Evolutionary conservation across 1,139 yeast species (phyloP).

Genomic region (Blastobotrys malaysiensis): DNA sequence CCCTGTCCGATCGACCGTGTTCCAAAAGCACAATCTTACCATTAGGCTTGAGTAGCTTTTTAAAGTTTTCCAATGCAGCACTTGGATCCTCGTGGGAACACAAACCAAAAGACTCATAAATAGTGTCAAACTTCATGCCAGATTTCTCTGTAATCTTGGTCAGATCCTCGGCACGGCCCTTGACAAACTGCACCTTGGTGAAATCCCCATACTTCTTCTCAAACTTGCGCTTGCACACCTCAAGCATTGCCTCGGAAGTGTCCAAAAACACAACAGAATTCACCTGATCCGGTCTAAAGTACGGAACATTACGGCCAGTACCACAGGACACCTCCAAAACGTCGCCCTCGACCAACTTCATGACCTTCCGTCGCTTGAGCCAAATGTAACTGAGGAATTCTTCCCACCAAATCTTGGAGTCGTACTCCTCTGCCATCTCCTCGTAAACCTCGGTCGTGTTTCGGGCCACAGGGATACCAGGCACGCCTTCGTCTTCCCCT

Average conservation of each 20-base stretch:
- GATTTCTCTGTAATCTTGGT: constrained; percentile 46
- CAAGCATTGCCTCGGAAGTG: constrained; percentile 80
- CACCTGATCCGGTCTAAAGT: constrained; percentile 54
- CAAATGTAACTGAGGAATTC: constrained; percentile 81
- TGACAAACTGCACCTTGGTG: constrained; percentile 74
- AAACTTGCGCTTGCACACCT: constrained; percentile 71
- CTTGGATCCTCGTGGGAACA: constrained; percentile 96
- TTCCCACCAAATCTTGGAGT: constrained; percentile 77
- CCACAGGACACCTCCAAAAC: constrained; percentile 94
- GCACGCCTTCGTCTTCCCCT: constrained; percentile 17
- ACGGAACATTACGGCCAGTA: constrained; percentile 87
- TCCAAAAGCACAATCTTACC: constrained; percentile 84
- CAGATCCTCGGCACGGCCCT: constrained; percentile 88
- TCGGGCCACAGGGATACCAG: constrained; percentile 48
- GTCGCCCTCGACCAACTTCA: constrained; percentile 76
- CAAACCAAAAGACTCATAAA: constrained; percentile 88
- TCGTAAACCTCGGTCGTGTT: constrained; percentile 87
- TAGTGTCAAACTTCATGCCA: constrained; percentile 70
- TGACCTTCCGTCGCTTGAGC: constrained; percentile 73
- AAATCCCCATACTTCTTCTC: constrained; percentile 58
- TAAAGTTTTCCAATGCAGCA: constrained; percentile 69
- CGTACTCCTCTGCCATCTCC: constrained; percentile 72
- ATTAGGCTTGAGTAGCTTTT: constrained; percentile 70
- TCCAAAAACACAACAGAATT: constrained; percentile 80
- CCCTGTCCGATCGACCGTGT: constrained; percentile 85